Base-by-base conservation (phyloP, 2,329 filamentous ascomycete genomes). In the Ceratocystis smalleyi region DNA sequence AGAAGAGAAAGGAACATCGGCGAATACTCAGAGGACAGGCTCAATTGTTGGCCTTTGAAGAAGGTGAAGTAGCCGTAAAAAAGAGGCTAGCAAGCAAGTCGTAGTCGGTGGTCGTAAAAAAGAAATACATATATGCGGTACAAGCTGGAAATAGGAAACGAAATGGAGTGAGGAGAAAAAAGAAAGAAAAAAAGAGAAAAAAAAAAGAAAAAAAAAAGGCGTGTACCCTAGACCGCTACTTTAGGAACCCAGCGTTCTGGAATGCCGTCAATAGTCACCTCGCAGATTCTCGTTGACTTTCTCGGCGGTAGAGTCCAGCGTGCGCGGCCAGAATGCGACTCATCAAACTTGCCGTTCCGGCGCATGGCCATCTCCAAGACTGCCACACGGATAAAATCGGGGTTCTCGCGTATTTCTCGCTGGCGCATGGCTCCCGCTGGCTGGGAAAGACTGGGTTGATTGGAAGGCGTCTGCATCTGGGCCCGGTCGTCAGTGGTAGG, bases 281-380 rank as follows among this genome's bases (percentile, higher is more conserved):
- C 78, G 72, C 85, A 85, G 10, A 78, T 75, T 69, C 77, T 81
- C 45, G 74, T 74, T 45, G 78, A 73, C 71, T 83, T 83, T 67
- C 84, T 77, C n/a, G 84, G 83, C 8, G 85, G 84, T n/a, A 87
- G 76, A 6, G 83, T 80, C 79, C 84, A 85, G 59, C 82, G 79
- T n/a, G 84, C 84, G 60, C 84, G 79, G 32, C 84, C 84, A n/a
- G 84, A 83, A 64, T 80, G 80, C 68, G 83, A 80, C 69, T 84
- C 82, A 69, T 85, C 83, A 62, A 87, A 76, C 72, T 87, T 87
- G 68, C 84, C 84, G 54, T 76, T 77, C 70, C 80, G 82, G 64
- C 84, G 81, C 84, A 87, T 87, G 12, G 84, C 81, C 81, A 87
- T 86, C 70, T 87, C 84, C 79, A 87, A 83, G 61, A 87, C 84